Base-by-base conservation (phyloP, 257 asterid species). In the Voacanga thouarsii region DNA sequence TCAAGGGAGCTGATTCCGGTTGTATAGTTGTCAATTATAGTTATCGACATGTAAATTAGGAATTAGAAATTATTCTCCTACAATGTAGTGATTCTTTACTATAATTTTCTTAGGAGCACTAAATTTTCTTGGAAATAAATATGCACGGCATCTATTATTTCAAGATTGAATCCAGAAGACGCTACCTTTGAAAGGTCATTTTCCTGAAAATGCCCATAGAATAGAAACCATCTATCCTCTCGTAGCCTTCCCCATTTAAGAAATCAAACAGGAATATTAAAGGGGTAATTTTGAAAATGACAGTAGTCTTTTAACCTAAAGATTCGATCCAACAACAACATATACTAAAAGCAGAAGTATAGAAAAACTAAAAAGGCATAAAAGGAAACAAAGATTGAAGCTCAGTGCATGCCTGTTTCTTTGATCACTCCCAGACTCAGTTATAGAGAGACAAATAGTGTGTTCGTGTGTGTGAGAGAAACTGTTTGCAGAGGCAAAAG, bases 331-430 rank as follows among this genome's bases (percentile, higher is more conserved):
- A 50, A 60, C 70, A 33, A 74, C 55, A 57, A 37, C 71, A 24
- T 72, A 63, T 61, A 3, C 51, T 45, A 77, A 79, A 74, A 74
- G 82, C 73, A n/a, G 53, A 71, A 63, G 41, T 75, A 68, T 87
- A 50, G 76, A 75, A 81, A 77, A 83, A 83, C 80, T 24, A 4
- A 21, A 55, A 57, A 77, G 19, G 43, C 41, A 3, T 19, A 64
- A 83, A 82, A 81, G 70, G 75, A 78, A 79, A 64, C 47, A 81
- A 85, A 74, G 78, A 84, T 76, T 66, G 78, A 79, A 75, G 81
- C 65, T 81, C 83, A 83, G 49, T 77, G 93, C 97, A 90, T 90
- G 95, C 91, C 81, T 87, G 89, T 89, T 87, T 78, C 84, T 72
- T 79, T 50, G 74, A 50, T 78, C 83, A 59, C 83, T 57, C 78